Evolutionary conservation across 345 rosid species (phyloP).

Genomic region (Dipteronia dyeriana): DNA sequence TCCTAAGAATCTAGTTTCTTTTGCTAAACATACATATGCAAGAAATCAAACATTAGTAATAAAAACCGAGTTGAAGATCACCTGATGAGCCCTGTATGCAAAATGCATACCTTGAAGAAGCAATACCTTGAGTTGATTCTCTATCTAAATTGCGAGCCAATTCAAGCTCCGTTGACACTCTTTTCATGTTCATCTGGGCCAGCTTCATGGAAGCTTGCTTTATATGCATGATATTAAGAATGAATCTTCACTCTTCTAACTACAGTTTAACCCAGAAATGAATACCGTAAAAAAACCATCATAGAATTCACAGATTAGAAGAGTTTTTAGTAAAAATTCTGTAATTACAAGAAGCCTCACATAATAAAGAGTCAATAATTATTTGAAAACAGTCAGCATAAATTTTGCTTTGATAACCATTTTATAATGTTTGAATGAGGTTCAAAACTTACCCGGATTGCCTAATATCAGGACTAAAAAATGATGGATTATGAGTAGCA

Average conservation of each 20-base stretch:
- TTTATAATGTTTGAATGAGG: too few species aligned
- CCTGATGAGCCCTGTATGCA: constrained; percentile 84
- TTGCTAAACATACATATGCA: not conserved
- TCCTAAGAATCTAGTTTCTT: not conserved
- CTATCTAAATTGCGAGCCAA: constrained; percentile 50
- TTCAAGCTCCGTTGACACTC: constrained; percentile 77
- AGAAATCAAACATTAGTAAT: not conserved
- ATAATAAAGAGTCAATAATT: not conserved
- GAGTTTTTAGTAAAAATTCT: not conserved
- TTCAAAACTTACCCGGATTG: too few species aligned
- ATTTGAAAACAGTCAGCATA: too few species aligned
- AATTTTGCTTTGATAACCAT: too few species aligned
- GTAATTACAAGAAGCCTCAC: constrained; percentile 1
- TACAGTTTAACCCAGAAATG: too few species aligned
- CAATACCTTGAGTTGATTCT: constrained; percentile 68
- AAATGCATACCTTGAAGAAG: constrained; percentile 83
- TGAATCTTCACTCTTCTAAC: not conserved
- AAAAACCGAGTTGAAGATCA: constrained; percentile 20
- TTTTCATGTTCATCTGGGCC: constrained; percentile 71
- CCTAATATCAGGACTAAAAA: too few species aligned
- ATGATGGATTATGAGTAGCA: too few species aligned
- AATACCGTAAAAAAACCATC: too few species aligned
- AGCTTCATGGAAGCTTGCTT: constrained; percentile 71
- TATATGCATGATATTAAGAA: constrained; percentile 47
- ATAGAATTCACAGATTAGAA: too few species aligned